These are phyloP conservation scores for Fusarium nelsonii DNA, from an alignment of 2,329 filamentous ascomycete species.

Conservation along the genomic window DNA sequence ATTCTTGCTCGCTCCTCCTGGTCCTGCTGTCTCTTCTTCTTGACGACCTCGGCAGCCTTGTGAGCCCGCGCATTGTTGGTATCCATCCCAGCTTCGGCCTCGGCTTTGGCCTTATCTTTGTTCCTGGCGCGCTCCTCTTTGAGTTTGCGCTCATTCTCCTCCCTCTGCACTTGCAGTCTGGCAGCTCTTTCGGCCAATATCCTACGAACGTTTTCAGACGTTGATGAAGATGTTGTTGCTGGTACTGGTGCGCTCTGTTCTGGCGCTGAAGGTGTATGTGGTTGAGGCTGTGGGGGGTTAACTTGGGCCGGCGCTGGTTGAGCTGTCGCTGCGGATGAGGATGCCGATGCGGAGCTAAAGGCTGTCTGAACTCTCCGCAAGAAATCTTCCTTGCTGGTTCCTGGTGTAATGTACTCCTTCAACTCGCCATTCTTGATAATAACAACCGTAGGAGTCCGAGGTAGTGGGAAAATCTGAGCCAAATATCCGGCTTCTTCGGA, in stretches of 20 bases:
- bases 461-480: slow-evolving; percentile 84
- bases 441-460: slow-evolving; percentile 80
- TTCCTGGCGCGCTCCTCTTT: slow-evolving; percentile 64
- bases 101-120: slow-evolving; percentile 60
- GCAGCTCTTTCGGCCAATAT: slow-evolving; percentile 65
- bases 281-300: slow-evolving; percentile 34
- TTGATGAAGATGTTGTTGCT: slow-evolving; percentile 40
- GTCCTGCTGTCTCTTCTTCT: slow-evolving; percentile 73
- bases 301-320: slow-evolving; percentile 33
- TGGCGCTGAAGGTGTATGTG: slow-evolving; percentile 34
- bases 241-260: slow-evolving; percentile 38
- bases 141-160: slow-evolving; percentile 60
- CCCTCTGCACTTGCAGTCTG: slow-evolving; percentile 57
- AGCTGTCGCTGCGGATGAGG: slow-evolving; percentile 35
- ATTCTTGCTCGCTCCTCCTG: slow-evolving; percentile 78
- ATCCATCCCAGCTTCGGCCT: slow-evolving; percentile 54
- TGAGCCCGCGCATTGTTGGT: slow-evolving; percentile 53
- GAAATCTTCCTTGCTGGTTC: slow-evolving; percentile 75
- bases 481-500: slow-evolving; percentile 87
- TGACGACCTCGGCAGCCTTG: slow-evolving; percentile 67
- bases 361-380: slow-evolving; percentile 57
- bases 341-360: slow-evolving; percentile 49
- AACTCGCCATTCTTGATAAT: slow-evolving; percentile 84
- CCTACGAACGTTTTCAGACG: slow-evolving; percentile 52
- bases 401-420: slow-evolving; percentile 79